Percentiles rank a stretch among this genome's conserved stretches.
Evolutionary conservation across 164 flowering plant genomes (phyloP).

Genomic region (Stephania cephalantha): DNA sequence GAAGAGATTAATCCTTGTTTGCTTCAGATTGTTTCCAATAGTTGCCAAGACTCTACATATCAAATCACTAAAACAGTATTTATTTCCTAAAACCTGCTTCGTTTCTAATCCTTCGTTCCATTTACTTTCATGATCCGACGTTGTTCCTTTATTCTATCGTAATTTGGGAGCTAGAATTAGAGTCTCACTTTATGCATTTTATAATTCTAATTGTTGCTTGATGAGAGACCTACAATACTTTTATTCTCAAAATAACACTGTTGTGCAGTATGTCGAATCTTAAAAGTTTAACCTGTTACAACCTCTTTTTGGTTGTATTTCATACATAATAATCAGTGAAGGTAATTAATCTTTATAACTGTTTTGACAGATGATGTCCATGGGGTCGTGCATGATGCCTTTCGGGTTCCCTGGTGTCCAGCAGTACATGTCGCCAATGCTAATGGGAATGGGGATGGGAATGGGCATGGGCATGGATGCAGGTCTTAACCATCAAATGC

Average conservation of each 20-base stretch:
- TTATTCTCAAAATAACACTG: background rate
- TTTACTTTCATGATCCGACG: no score
- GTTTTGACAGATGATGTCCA: conserved; percentile 81
- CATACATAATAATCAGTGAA: background rate
- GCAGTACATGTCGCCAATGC: conserved; percentile 71
- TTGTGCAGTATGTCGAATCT: background rate
- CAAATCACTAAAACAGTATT: no score
- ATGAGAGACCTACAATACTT: background rate
- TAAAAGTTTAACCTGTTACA: background rate
- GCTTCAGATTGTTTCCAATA: no score
- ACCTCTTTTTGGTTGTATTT: background rate
- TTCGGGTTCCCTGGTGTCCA: conserved; percentile 83
- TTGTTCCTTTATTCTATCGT: no score
- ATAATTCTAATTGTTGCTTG: background rate
- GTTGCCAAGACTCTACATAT: no score
- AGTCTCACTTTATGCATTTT: background rate
- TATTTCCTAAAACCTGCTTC: no score
- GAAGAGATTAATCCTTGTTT: no score
- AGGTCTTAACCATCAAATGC: conserved; percentile 54
- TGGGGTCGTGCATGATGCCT: conserved; percentile 86
- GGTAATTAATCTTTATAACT: background rate
- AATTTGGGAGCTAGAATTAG: background rate
- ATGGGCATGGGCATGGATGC: conserved; percentile 65
- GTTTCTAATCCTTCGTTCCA: no score
- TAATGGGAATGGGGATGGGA: conserved; percentile 62